Evolutionary conservation across 345 rosid genomes (phyloP).

Genomic region (Eucalyptus sp.): DNA sequence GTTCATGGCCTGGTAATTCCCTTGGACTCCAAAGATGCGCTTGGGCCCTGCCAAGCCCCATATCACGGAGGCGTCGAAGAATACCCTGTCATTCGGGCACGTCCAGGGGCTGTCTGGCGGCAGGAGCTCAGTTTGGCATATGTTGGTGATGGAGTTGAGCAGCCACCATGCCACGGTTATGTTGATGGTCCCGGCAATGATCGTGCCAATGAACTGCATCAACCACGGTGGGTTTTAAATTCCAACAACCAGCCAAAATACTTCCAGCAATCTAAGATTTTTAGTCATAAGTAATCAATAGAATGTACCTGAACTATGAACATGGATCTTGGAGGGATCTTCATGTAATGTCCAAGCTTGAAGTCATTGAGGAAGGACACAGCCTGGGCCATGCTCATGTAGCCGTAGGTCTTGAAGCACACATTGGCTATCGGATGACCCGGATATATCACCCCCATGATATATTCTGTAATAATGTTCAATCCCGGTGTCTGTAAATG

Average conservation of each 20-base stretch:
- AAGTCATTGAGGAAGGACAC: conserved; percentile 83
- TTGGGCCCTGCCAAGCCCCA: conserved; percentile 85
- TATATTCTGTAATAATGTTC: conserved; percentile 80
- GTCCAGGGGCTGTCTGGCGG: background rate
- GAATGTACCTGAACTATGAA: conserved; percentile 69
- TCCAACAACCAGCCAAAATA: background rate
- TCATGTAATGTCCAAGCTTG: conserved; percentile 93
- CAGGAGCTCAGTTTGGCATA: background rate
- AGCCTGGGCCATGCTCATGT: conserved; percentile 88
- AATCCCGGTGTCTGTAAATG: conserved; percentile 61
- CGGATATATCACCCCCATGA: conserved; percentile 71
- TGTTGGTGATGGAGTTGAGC: conserved; percentile 44
- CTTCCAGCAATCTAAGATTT: background rate
- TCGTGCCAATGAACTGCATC: conserved; percentile 59
- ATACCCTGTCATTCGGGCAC: conserved; percentile 28
- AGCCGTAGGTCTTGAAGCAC: conserved; percentile 86
- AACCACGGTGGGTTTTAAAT: background rate
- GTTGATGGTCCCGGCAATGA: conserved; percentile 77
- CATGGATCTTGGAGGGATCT: conserved; percentile 91
- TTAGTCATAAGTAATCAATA: background rate
- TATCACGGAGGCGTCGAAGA: conserved; percentile 78
- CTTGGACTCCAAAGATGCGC: conserved; percentile 60
- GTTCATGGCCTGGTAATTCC: conserved; percentile 61
- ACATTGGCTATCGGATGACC: conserved; percentile 88
- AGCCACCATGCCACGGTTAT: conserved; percentile 73